Evolutionary conservation across 208 protist species (phyloP), one percentile per base, ranked within the genome.

Genomic region (Kentomonas sorsogonicus): DNA sequence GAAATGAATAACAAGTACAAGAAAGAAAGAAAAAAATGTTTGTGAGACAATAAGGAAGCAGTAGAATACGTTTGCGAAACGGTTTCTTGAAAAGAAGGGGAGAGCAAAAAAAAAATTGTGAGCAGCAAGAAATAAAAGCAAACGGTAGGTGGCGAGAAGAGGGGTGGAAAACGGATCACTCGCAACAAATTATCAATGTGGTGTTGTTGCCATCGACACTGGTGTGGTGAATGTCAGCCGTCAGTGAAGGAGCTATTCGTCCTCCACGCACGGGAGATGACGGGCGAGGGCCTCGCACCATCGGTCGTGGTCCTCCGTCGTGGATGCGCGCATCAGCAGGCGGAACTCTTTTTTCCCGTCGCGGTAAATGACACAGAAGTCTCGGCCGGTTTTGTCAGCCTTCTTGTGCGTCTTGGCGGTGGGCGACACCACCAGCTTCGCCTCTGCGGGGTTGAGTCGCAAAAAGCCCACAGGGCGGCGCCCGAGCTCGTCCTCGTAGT

Each of bases 401-500:
- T 83, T 75, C 45, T 79, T 82, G 58, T 87, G 79, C 46, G 72
- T 79, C 31, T 63, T 70, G 10, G 61, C 20, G 0, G 79, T 76
- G 0, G 79, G 79, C 10, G 69, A 61, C 20, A 72, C 78, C 9
- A 87, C 74, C 53, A 89, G 62, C 33, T 74, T 70, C 5, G 74
- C 83, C 48, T 73, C 74, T 23, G 62, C 53, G 11, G 71, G 53
- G 44, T 72, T 53, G 9, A 82, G 66, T 1, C 71, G 71, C 18
- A 85, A 33, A 18, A 80, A 66, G 10, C 69, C 70, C 11, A 85
- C 48, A 1, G 69, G 65, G 50, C 73, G 74, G 25, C 41, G 70
- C 55, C 74, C 77, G 54, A 69, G 68, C 52, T 77, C 69, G 52
- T 89, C 72, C 46, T 73, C 59, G 58, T 74, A 85, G 64, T 80